Evolutionary conservation across 345 rosid genomes (phyloP), one percentile per base, ranked within the genome.

Genomic region (Eucalyptus pauciflora): DNA sequence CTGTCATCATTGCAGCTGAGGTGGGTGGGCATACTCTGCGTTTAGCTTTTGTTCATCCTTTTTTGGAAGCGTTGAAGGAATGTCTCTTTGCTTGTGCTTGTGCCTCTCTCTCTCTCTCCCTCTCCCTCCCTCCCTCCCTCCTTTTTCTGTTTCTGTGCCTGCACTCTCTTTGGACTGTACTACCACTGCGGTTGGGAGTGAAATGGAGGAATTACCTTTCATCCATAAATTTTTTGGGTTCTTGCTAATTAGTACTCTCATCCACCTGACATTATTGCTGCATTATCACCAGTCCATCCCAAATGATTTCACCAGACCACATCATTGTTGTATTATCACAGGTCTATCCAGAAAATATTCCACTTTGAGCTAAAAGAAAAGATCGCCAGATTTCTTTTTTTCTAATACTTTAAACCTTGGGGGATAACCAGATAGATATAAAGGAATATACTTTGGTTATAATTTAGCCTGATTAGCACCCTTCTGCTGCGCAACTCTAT

Each of bases 1-100:
- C 5, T 81, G 90, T 89, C 91, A 94, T 92, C 88, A 94, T 94
- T 94, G 93, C 93, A 85, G 85, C 93, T 89, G 90, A 92, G 89
- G 91, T 92, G 93, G 91, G 90, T 92, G 94, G 93, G 92, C 87
- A 49, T 86, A 52, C 87, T 48, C 60, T 86, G 58, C 87, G 10
- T 29, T n/a, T 87, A 87, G 62, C 88, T 51, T 89, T 89, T 48
- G 62, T 60, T 46, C 50, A 50, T 54, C 37, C 49, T 45, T 88
- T 90, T 67, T 87, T 52, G 91, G 91, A 88, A 91, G 91, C 91
- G 90, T 88, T 90, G 89, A 90, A 89, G 93, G 91, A 93, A 91
- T 90, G 92, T 90, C 90, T 86, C 92, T 91, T 91, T 91, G 91
- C 92, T 89, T 85, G 87, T 87, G 79, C 50, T 8, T 87, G 50